Percentiles rank a stretch among this genome's conserved stretches.
These are phyloP conservation scores for Aspergillus ibericus DNA, from an alignment of 2,329 filamentous ascomycete genomes.

Conservation along the genomic window DNA sequence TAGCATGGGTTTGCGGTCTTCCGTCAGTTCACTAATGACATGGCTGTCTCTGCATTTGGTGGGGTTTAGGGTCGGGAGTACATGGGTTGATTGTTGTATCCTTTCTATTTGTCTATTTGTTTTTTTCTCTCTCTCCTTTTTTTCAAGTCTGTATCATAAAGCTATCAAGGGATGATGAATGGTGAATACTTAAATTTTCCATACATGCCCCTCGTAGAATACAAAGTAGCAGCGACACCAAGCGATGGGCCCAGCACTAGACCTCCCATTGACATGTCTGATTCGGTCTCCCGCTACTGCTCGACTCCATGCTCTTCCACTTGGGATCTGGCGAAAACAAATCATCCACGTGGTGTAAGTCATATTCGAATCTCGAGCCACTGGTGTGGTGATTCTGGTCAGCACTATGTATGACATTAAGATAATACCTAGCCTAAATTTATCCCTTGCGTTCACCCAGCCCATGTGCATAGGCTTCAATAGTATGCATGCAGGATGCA, in stretches of 20 bases:
- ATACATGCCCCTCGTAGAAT: neutral
- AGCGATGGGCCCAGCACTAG: no score
- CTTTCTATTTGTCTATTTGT: neutral
- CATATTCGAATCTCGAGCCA: no score
- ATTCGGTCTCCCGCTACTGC: neutral
- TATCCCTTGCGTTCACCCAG: neutral
- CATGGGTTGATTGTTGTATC: neutral
- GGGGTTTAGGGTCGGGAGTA: neutral
- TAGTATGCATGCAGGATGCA: conserved; percentile 1
- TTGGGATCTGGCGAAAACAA: neutral
- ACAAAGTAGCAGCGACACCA: neutral
- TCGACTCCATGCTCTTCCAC: no score
- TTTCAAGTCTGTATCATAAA: neutral
- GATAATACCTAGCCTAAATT: neutral
- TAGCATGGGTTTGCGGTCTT: neutral
- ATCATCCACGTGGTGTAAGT: neutral
- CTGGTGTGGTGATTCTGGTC: no score
- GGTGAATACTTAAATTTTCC: neutral
- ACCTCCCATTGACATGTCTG: neutral
- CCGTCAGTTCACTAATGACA: neutral
- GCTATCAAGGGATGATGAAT: neutral
- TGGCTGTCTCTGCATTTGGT: neutral
- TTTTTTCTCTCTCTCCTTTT: no score
- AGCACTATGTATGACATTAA: neutral
- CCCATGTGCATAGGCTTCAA: neutral